Base-by-base conservation (phyloP, 2,329 filamentous ascomycete genomes). In the Pseudogymnoascus sp. region DNA sequence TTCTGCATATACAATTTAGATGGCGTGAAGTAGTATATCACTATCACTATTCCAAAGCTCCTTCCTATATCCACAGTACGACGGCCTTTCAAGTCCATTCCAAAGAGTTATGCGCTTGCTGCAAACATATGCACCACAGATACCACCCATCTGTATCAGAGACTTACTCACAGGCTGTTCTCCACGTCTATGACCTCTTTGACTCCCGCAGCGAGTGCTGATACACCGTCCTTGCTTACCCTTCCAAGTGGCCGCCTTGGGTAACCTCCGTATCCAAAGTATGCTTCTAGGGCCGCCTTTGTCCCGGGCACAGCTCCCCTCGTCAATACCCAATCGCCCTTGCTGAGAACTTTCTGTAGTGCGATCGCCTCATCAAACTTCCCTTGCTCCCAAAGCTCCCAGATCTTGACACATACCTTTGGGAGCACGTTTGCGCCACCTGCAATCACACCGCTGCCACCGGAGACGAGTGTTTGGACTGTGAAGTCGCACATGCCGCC, bases 401-500 rank as follows among this genome's bases (percentile, higher is more conserved):
- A 91, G 28, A 95, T 83, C 71, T 82, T 84, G 58, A 88, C 87
- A 70, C 90, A 92, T 6, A 88, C 79, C 77, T 92, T 91, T 58
- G 91, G 91, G 74, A 93, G 85, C 62, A 95, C 85, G 71, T 95
- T 96, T 64, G 90, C 91, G 41, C 89, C 86, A 18, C 91, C 91
- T 14, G 89, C 90, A 69, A 95, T 94, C 74, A 94, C 91, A 33
- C 91, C 90, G 61, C 84, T 88, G 43, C 90, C 90, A 57, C 90
- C 90, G 57, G 84, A 89, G 63, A 87, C 81, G 4, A 92, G 81
- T 1, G 90, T 93, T 76, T 93, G 91, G 28, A 90, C 80, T 0
- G 90, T 91, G 74, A 95, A 95, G 75, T 95, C 91, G 70, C 88
- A 90, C 73, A 94, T 90, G 66, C 90, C 91, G 50, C 90, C 90